Conservation (phyloP, 208 protist genomes). For the Phytomonas sp. region DNA sequence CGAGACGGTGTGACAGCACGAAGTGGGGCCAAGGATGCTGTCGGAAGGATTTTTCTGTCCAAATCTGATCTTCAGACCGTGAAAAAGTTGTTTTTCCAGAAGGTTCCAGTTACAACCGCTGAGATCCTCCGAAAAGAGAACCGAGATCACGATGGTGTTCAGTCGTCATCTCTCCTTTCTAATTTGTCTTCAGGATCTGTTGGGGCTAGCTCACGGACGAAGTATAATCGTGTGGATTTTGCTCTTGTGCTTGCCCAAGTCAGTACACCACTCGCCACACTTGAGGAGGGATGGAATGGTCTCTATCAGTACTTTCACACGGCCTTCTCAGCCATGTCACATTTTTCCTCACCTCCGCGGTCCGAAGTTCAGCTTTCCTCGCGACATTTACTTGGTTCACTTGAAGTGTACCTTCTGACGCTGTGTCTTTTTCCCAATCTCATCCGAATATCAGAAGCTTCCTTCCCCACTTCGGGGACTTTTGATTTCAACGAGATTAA, state of each 20-base stretch:
- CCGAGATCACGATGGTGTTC: background rate
- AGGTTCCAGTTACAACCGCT: constrained; percentile 56
- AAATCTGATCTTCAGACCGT: constrained; percentile 23
- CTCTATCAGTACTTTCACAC: constrained; percentile 46
- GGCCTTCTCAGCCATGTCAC: constrained; percentile 12
- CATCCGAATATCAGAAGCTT: background rate
- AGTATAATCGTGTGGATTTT: constrained; percentile 27
- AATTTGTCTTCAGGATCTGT: background rate
- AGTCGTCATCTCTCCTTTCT: background rate
- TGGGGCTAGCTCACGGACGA: constrained; percentile 4
- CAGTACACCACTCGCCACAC: constrained; percentile 31
- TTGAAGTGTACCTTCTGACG: constrained; percentile 9
- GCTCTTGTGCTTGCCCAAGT: constrained; percentile 39
- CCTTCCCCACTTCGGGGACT: background rate
- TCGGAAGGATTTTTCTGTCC: constrained; percentile 12
- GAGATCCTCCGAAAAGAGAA: constrained; percentile 26
- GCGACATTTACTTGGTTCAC: constrained; percentile 4
- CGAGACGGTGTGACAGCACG: background rate
- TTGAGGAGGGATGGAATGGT: constrained; percentile 42
- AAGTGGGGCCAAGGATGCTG: background rate
- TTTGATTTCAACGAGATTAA: background rate
- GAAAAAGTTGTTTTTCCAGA: constrained; percentile 42
- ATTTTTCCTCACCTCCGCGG: background rate
- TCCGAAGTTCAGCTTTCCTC: background rate
- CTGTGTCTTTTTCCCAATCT: constrained; percentile 9